Percentiles rank a stretch among this genome's conserved stretches.
phyloP scores from a whole-genome alignment of 2,329 filamentous ascomycete species.

The Aspergillus ibericus region DNA sequence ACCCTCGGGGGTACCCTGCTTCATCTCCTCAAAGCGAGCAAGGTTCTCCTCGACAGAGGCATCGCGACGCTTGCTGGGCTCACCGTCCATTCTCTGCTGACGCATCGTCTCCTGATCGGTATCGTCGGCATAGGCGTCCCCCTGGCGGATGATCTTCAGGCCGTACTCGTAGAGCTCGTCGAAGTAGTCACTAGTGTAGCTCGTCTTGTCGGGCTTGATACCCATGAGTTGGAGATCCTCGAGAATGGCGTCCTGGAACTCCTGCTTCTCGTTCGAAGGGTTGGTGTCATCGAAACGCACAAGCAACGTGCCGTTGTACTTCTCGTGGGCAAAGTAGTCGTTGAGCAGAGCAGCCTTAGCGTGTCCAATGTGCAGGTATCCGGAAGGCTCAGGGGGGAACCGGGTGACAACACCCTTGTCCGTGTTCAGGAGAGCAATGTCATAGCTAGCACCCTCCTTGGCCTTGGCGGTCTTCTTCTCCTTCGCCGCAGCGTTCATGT shows the following conservation, averaged over 20 bases:
- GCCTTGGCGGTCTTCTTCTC: slow-evolving; percentile 68
- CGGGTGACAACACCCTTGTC: slow-evolving; percentile 87
- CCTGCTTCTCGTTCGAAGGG: slow-evolving; percentile 93
- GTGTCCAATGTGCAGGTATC: slow-evolving; percentile 93
- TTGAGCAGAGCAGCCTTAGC: slow-evolving; percentile 91
- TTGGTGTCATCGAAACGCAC: slow-evolving; percentile 97
- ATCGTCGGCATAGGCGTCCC: slow-evolving; percentile 91
- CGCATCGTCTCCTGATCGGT: slow-evolving; percentile 88
- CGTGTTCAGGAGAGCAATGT: slow-evolving; percentile 79
- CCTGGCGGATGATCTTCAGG: slow-evolving; percentile 79
- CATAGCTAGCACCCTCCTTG: slow-evolving; percentile 82
- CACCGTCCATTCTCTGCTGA: slow-evolving; percentile 77
- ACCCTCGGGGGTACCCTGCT: slow-evolving; percentile 75
- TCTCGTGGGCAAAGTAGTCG: slow-evolving; percentile 94
- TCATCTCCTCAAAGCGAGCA: slow-evolving; percentile 90
- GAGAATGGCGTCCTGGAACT: slow-evolving; percentile 90
- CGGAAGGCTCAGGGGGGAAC: slow-evolving; percentile 93
- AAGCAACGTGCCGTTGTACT: slow-evolving; percentile 86
- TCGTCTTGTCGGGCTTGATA: slow-evolving; percentile 81
- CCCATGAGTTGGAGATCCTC: slow-evolving; percentile 90
- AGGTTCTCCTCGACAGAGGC: slow-evolving; percentile 79
- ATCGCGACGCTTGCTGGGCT: slow-evolving; percentile 78
- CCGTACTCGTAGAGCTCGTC: slow-evolving; percentile 85
- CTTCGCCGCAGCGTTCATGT: slow-evolving; percentile 66
- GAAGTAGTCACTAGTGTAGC: slow-evolving; percentile 95